phyloP scores from a whole-genome alignment of 441 rosid species.

The Capsella rubella region DNA sequence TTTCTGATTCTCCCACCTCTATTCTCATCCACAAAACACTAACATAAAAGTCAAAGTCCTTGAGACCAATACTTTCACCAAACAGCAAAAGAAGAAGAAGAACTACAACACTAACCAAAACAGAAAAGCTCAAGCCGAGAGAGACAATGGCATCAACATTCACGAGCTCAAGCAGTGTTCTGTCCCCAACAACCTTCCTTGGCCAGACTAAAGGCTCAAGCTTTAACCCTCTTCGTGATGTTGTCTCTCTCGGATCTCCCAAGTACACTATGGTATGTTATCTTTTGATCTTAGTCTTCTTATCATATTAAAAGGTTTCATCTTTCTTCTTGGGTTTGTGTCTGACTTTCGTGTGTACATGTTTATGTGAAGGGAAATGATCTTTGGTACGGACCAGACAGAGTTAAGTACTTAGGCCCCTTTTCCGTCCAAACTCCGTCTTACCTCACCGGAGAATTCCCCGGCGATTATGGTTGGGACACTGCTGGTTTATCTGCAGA shows the following conservation, averaged over 20 bases:
- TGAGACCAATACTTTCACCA: constrained; percentile 33
- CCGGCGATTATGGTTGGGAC: constrained; percentile 99
- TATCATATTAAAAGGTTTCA: background rate
- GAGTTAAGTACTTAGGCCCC: constrained; percentile 96
- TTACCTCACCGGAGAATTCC: constrained; percentile 89
- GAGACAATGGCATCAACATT: constrained; percentile 61
- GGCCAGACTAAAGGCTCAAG: constrained; percentile 63
- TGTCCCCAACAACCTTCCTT: constrained; percentile 65
- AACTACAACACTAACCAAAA: background rate
- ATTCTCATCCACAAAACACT: constrained; percentile 44
- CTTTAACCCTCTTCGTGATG: constrained; percentile 74
- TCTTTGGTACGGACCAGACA: constrained; percentile 95
- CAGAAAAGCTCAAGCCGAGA: constrained; percentile 16
- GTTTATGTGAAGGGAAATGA: constrained; percentile 62
- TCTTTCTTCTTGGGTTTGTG: constrained; percentile 20
- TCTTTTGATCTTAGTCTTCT: background rate
- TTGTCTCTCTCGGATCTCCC: constrained; percentile 64
- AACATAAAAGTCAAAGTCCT: constrained; percentile 36
- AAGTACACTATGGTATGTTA: constrained; percentile 75
- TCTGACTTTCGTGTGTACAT: constrained; percentile 22
- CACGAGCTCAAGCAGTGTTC: constrained; percentile 61
- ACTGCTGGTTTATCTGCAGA: constrained; percentile 97
- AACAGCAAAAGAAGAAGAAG: constrained; percentile 33
- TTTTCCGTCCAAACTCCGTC: constrained; percentile 97
- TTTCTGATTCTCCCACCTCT: constrained; percentile 53